Conservation (phyloP, 208 protist species). For the Crithidia thermophila region DNA sequence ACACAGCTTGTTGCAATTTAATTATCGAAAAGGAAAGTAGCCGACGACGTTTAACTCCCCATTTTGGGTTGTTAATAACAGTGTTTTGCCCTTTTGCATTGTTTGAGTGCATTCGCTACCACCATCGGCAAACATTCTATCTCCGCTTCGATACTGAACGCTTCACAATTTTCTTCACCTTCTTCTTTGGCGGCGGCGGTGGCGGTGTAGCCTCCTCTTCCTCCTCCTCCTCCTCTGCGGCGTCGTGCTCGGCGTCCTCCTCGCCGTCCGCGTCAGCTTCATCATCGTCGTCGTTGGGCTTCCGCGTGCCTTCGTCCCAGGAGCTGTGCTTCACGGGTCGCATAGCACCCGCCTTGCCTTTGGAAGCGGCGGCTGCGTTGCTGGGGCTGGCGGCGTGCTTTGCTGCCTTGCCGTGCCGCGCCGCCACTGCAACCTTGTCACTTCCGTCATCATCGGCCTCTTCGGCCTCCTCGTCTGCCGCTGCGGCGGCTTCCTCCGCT, state of each 20-base stretch:
- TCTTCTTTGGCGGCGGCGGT: conserved; percentile 32
- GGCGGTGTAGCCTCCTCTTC: conserved; percentile 14
- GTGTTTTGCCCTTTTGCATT: too few relatives aligned
- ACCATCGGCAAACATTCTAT: not conserved
- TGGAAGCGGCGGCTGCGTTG: not conserved
- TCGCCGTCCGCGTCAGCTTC: conserved; percentile 22
- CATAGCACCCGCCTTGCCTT: conserved; percentile 26
- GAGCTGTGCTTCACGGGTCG: conserved; percentile 47
- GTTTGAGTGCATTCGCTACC: too few relatives aligned
- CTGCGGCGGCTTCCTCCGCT: not conserved
- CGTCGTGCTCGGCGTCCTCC: conserved; percentile 11
- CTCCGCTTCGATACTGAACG: conserved; percentile 17
- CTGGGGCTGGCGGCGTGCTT: not conserved
- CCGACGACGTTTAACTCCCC: too few relatives aligned
- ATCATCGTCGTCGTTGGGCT: conserved; percentile 15
- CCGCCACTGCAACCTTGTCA: not conserved
- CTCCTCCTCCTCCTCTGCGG: conserved; percentile 8
- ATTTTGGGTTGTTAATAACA: too few relatives aligned
- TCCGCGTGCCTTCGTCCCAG: conserved; percentile 49
- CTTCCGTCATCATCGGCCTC: not conserved
- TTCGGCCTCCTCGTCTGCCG: not conserved
- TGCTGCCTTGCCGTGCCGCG: not conserved
- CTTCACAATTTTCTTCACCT: conserved; percentile 42
- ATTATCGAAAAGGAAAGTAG: too few relatives aligned
- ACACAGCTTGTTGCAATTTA: too few relatives aligned